Conservation (phyloP, 2,329 filamentous ascomycete genomes). For the Fusarium nematophilum region DNA sequence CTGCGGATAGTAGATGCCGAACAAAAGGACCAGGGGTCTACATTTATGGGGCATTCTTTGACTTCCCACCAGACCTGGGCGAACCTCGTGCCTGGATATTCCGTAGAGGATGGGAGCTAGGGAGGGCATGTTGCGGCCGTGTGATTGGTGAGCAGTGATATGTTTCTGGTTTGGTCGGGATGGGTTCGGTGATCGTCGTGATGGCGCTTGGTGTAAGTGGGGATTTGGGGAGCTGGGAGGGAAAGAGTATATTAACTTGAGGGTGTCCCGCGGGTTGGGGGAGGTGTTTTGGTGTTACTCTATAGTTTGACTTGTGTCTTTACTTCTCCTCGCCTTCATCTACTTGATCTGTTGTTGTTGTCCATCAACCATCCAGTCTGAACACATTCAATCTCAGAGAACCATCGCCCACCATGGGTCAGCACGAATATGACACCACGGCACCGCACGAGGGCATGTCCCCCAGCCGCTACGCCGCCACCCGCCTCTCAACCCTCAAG, state of each 20-base stretch:
- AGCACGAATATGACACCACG: conserved; percentile 47
- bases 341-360: neutral
- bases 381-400: neutral
- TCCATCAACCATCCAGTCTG: neutral
- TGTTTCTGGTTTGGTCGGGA: conserved; percentile 5
- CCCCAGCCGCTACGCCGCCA: conserved; percentile 58
- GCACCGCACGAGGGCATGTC: conserved; percentile 63
- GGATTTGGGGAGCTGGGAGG: conserved; percentile 1
- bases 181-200: conserved; percentile 35
- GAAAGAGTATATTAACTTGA: conserved; percentile 31
- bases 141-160: conserved; percentile 17
- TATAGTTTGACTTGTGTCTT: conserved; percentile 18
- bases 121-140: neutral
- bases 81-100: too few relatives aligned
- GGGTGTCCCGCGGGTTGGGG: neutral
- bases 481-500: conserved; percentile 66
- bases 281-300: neutral
- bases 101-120: neutral
- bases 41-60: neutral
- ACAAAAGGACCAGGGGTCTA: conserved; percentile 5
- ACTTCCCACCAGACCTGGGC: too few relatives aligned
- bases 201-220: conserved; percentile 27
- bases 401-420: conserved; percentile 36
- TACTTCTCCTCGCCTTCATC: neutral
- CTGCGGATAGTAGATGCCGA: conserved; percentile 23